Base-by-base conservation (phyloP, 2,329 filamentous ascomycete species). In the Fusarium protoensiforme region DNA sequence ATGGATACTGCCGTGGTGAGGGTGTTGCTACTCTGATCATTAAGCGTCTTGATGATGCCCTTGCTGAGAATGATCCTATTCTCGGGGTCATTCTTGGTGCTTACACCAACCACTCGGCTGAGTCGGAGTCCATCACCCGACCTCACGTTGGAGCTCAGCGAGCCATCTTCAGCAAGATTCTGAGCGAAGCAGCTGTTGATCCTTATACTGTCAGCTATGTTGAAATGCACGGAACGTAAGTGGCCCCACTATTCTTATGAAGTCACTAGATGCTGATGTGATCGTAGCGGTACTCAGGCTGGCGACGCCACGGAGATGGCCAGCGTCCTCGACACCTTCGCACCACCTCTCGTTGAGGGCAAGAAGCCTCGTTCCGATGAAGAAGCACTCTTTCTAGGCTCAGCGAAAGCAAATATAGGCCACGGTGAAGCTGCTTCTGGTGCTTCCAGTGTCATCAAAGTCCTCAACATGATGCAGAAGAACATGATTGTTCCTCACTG, bases 261-360 rank as follows among this genome's bases (percentile, higher is more conserved):
- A 14, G 10, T n/a, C 5, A 18, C 2, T 4, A 11, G 9, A 29
- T 51, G 20, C 46, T 51, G 6, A 51, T 27, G 3, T 3, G 2
- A 1, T 53, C 5, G 1, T 6, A 97, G 94, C 1, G 95, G 95
- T 35, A 97, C 95, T 0, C 94, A 97, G 81, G 94, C 93, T 39
- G 95, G 94, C 64, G 95, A 97, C 78, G 92, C 91, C 3, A 92
- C 91, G 2, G 95, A 98, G 80, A 96, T 96, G 92, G 85, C 89
- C 1, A 94, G 92, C 0, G 93, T 97, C 53, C 90, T 92, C 4
- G 82, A 86, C 60, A 83, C 86, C 11, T 90, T 88, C 68, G 87
- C 87, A 0, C 87, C 70, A 0, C 64, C 69, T 0, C 5, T 61
- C 3, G 14, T 43, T 0, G 29, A 64, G 2, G n/a, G 48, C 3